Evolutionary conservation across 306 rosid species (phyloP), one percentile per base, ranked within the genome.

Genomic region (Phaseolus lunatus): DNA sequence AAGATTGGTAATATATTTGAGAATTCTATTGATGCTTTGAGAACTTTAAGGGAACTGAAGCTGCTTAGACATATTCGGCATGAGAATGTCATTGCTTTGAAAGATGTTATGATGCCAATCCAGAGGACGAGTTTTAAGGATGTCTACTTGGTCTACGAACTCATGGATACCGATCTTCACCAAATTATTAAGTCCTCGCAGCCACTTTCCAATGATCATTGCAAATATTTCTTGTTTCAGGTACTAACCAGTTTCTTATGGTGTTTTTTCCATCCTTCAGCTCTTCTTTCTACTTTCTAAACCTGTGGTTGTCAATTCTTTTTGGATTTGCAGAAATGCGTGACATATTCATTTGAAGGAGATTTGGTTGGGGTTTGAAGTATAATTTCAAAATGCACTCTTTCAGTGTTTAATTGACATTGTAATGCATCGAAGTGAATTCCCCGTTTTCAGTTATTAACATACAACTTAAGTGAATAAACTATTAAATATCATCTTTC

Each of bases 121-220:
- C 90, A 89, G 11, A 81, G 87, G 75, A 73, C 83, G 52, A 88
- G 84, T 69, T 92, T 92, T 82, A 89, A 78, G 85, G 97, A 94
- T 79, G 91, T 92, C 13, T 92, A 94, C 77, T 87, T 94, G 81
- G 97, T 94, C 78, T 94, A 90, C 59, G 98, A 94, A 81, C 97
- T 94, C 44, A 94, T 94, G 98, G 97, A 92, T 50, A 90, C 95
- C 1, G 97, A 94, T 88, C 95, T 94, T 61, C 88, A 89, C 72
- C 92, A 89, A 27, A 90, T 94, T 82, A 92, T 92, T 7, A 86
- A 85, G 79, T 94, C 97, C 9, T 31, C 97, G 1, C 93, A 85
- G 15, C 86, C 89, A 18, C 92, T 94, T 53, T 90, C 96, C 18
- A 70, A 15, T 83, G 93, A 90, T 68, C 96, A 92, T 78, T 85